phyloP scores from a whole-genome alignment of 1,284 basidiomycete species.

The Irpex sp. region DNA sequence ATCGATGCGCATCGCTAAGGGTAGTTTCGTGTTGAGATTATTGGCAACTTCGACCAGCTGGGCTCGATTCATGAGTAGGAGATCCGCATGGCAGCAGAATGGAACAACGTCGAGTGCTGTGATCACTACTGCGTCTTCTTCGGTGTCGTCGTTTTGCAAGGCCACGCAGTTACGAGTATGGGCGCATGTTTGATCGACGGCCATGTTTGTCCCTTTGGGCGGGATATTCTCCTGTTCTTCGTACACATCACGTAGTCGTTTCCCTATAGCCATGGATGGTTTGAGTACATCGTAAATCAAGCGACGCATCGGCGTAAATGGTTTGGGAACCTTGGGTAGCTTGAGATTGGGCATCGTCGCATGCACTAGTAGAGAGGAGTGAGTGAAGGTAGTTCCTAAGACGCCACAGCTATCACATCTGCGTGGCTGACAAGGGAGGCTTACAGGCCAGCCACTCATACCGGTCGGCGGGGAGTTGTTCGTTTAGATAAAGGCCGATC shows the following conservation, averaged over 20 bases:
- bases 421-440: background rate
- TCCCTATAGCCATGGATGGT: slow-evolving; percentile 19
- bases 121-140: slow-evolving; percentile 51
- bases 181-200: background rate
- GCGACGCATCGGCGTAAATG: slow-evolving; percentile 13
- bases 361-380: background rate
- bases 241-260: slow-evolving; percentile 16
- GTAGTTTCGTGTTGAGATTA: slow-evolving; percentile 45
- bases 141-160: slow-evolving; percentile 47
- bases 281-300: slow-evolving; percentile 21
- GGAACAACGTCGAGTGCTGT: slow-evolving; percentile 46
- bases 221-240: slow-evolving; percentile 2
- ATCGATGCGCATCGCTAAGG: slow-evolving; percentile 41
- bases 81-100: slow-evolving; percentile 62
- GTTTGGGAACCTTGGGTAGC: slow-evolving; percentile 9
- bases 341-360: slow-evolving; percentile 7
- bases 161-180: slow-evolving; percentile 28
- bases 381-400: background rate
- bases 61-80: slow-evolving; percentile 47
- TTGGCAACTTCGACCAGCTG: slow-evolving; percentile 43
- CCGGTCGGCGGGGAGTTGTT: no score
- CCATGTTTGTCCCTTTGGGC: background rate
- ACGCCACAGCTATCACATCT: background rate
- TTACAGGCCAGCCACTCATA: background rate
- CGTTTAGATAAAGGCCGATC: no score